phyloP scores from a whole-genome alignment of 495 filamentous ascomycete species.

The Lineolata rhizophorae region DNA sequence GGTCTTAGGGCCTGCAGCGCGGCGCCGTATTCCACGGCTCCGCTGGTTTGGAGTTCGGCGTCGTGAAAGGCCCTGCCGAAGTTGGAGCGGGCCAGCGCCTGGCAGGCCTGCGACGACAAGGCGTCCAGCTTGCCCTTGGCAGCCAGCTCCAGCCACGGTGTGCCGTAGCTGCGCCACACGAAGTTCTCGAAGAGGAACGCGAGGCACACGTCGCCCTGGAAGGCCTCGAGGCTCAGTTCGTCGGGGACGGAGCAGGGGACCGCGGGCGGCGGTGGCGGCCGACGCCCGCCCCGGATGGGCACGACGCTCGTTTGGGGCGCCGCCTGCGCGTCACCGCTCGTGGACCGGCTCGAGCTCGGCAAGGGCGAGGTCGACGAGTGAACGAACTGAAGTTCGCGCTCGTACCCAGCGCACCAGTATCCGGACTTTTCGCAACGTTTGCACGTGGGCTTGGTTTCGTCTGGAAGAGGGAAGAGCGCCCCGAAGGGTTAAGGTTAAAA shows the following conservation, averaged over 20 bases:
- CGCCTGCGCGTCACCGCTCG: background rate
- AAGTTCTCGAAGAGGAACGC: slow-evolving; percentile 8
- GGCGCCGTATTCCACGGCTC: slow-evolving; percentile 5
- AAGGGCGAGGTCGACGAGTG: slow-evolving; percentile 4
- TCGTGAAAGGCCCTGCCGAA: slow-evolving; percentile 4
- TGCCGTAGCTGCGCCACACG: slow-evolving; percentile 7
- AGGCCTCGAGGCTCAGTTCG: slow-evolving; percentile 5
- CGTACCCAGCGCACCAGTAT: slow-evolving; percentile 6
- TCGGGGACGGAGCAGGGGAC: too few relatives aligned
- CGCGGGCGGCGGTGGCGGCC: too few relatives aligned
- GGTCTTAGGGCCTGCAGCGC: slow-evolving; percentile 2
- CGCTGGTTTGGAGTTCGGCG: slow-evolving; percentile 4
- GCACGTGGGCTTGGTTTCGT: slow-evolving; percentile 7
- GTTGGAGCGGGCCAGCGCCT: slow-evolving; percentile 2
- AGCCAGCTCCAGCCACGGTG: slow-evolving; percentile 4
- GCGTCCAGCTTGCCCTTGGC: slow-evolving; percentile 2
- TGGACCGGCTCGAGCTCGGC: background rate
- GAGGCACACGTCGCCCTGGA: slow-evolving; percentile 5
- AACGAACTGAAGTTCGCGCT: slow-evolving; percentile 3
- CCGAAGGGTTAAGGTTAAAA: too few relatives aligned
- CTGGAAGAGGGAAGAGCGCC: too few relatives aligned
- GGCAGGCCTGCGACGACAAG: slow-evolving; percentile 1
- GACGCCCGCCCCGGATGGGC: background rate
- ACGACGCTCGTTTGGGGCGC: background rate
- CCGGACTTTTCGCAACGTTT: slow-evolving; percentile 6